A percentile compares a stretch with the other conserved stretches of the same genome.
phyloP scores from a whole-genome alignment of 2,329 filamentous ascomycete genomes.

The Cercospora janseana region DNA sequence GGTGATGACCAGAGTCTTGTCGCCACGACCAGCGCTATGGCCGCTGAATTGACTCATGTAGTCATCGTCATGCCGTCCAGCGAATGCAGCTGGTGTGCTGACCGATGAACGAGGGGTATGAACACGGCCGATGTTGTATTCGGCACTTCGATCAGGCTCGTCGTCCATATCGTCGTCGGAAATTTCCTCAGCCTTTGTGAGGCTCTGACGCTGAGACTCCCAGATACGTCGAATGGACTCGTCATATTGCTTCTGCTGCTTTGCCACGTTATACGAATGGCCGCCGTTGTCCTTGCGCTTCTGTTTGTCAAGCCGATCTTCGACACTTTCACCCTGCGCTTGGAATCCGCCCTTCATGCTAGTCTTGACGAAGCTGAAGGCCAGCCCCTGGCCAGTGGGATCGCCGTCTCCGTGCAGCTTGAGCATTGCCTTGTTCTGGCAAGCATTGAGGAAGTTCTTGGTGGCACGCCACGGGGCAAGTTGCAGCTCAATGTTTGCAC shows the following conservation, averaged over 20 bases:
- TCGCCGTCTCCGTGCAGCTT: constrained; percentile 92
- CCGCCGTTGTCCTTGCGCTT: constrained; percentile 68
- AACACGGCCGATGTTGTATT: constrained; percentile 40
- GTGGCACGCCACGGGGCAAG: constrained; percentile 95
- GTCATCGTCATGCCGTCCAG: constrained; percentile 70
- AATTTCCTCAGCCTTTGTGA: constrained; percentile 71
- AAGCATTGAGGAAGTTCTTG: constrained; percentile 93
- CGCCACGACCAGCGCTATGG: constrained; percentile 48
- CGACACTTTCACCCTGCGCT: constrained; percentile 81
- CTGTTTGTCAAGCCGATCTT: constrained; percentile 82
- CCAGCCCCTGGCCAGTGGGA: constrained; percentile 87
- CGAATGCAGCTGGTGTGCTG: constrained; percentile 55
- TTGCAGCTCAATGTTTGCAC: constrained; percentile 78
- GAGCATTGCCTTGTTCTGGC: constrained; percentile 93
- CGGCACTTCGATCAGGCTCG: constrained; percentile 51
- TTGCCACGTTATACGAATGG: constrained; percentile 95
- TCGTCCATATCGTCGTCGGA: constrained; percentile 71
- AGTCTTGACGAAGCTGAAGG: constrained; percentile 95
- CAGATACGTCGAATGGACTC: constrained; percentile 89
- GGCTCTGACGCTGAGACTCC: constrained; percentile 77
- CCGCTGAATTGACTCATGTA: constrained; percentile 56
- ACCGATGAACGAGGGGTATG: constrained; percentile 67
- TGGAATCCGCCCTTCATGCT: constrained; percentile 99
- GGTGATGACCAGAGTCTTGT: constrained; percentile 70
- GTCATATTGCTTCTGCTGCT: constrained; percentile 88